phyloP scores from a whole-genome alignment of 2,329 filamentous ascomycete species.

The Dothideomycetes sp. region DNA sequence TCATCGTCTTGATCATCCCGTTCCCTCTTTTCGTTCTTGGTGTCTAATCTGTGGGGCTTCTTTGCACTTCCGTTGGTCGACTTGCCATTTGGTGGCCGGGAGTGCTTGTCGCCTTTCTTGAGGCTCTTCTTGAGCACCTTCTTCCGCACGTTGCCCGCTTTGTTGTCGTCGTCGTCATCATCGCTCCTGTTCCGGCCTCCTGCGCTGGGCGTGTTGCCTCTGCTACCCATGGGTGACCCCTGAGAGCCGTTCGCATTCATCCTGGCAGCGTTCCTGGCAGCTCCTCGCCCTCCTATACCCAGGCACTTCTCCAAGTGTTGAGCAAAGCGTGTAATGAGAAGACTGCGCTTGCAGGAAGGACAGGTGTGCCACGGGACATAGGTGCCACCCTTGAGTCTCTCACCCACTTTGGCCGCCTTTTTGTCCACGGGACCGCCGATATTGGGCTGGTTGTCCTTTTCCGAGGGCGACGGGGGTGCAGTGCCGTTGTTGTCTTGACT shows the following conservation, averaged over 20 bases:
- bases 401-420: slow-evolving; percentile 27
- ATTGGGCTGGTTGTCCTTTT: slow-evolving; percentile 16
- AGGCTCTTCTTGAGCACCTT: slow-evolving; percentile 30
- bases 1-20: slow-evolving; percentile 20
- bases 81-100: slow-evolving; percentile 13
- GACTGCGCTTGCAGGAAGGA: slow-evolving; percentile 49
- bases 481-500: slow-evolving; percentile 25
- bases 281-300: slow-evolving; percentile 43
- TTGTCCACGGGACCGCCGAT: slow-evolving; percentile 28
- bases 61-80: slow-evolving; percentile 17
- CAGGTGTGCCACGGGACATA: slow-evolving; percentile 46
- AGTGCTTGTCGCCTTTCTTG: slow-evolving; percentile 28
- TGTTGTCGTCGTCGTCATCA: slow-evolving; percentile 18
- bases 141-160: slow-evolving; percentile 21
- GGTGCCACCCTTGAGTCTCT: slow-evolving; percentile 37
- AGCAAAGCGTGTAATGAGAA: slow-evolving; percentile 49
- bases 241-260: slow-evolving; percentile 19
- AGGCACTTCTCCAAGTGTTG: slow-evolving; percentile 52
- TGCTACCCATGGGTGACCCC: slow-evolving; percentile 14
- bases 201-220: slow-evolving; percentile 22
- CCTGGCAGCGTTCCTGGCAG: slow-evolving; percentile 37
- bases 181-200: slow-evolving; percentile 15
- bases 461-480: slow-evolving; percentile 20
- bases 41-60: slow-evolving; percentile 13
- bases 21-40: slow-evolving; percentile 20